Base-by-base conservation (phyloP, 805 yeast species). In the Groenewaldozyma tartarivorans region DNA sequence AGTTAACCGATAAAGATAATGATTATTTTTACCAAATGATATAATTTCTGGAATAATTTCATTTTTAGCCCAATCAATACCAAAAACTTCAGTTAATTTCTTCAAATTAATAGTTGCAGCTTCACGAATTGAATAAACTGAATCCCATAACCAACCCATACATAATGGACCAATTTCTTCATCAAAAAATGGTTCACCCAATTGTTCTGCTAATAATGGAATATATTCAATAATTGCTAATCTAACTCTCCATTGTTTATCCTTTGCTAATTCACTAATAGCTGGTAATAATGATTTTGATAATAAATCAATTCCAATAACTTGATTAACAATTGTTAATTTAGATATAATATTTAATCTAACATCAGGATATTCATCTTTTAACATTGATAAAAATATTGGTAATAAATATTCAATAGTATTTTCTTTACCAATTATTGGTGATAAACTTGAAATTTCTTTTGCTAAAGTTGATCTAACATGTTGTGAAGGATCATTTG, bases 61-160 rank as follows among this genome's bases (percentile, higher is more conserved):
- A 34, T 67, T 66, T 58, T 85, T 79, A 36, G 96, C 90, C 99
- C 99, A 92, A 30, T 78, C 78, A 29, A 88, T 79, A 24, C 97
- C 98, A 64, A 92, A 92, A 29, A 85, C 86, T 50, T 73, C 75
- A 4, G 96, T 79, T 53, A 92, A 69, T 51, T 81, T 79, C 50
- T 74, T 79, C 51, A 92, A 68, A 61, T 88, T 92, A 42, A 69
- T 67, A 24, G 92, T 94, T 1, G 97, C 97, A 6, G 98, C 98
- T 50, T 86, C 94, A 63, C 99, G 79, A 46, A 92, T 88, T 4
- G 97, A 88, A 64, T 77, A 92, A 31, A 92, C 98, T 3, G 88
- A 83, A 65, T 92, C 99, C 95, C 96, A 88, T 49, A 92, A 69
- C 97, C 98, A 92, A n/a, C 88, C 82, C 75, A 92, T 75, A 55